A percentile compares a stretch with the other conserved stretches of the same genome.
These are phyloP conservation scores for Ascosphaera aggregata DNA, from an alignment of 2,329 filamentous ascomycete genomes.

Conservation along the genomic window DNA sequence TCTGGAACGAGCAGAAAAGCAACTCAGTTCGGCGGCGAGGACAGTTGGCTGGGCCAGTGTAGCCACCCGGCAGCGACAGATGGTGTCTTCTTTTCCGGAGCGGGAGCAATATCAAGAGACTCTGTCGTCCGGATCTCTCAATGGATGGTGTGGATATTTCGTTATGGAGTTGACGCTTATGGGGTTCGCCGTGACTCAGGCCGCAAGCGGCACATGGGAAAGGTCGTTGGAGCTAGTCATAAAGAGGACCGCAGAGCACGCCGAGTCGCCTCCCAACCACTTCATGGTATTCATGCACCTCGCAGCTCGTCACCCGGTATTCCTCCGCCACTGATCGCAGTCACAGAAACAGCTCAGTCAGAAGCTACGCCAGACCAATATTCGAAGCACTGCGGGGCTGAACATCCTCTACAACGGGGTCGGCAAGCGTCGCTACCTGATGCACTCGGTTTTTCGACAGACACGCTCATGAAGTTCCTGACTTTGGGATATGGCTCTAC, in stretches of 20 bases:
- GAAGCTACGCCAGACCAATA: constrained; percentile 4
- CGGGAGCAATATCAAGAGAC: constrained; percentile 45
- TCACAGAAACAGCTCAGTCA: constrained; percentile 6
- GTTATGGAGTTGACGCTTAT: constrained; percentile 63
- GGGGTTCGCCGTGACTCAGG: constrained; percentile 59
- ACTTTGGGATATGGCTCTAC: constrained; percentile 26
- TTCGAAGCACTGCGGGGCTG: constrained; percentile 5
- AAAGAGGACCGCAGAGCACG: neutral
- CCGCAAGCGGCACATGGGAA: constrained; percentile 12
- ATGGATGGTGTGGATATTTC: constrained; percentile 79
- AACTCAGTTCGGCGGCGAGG: constrained; percentile 6
- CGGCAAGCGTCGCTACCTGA: constrained; percentile 8
- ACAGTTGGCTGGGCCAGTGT: constrained; percentile 52
- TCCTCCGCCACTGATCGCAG: constrained; percentile 19
- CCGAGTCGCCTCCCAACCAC: constrained; percentile 3
- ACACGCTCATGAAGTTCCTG: constrained; percentile 25
- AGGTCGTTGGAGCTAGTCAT: constrained; percentile 1
- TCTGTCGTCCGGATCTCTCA: constrained; percentile 51
- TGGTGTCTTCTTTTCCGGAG: constrained; percentile 67
- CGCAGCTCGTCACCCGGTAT: constrained; percentile 17
- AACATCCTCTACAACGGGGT: constrained; percentile 2
- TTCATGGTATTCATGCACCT: constrained; percentile 5
- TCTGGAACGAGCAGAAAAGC: constrained; percentile 5
- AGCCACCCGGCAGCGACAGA: constrained; percentile 46
- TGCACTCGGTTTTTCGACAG: constrained; percentile 15